phyloP scores from a whole-genome alignment of 805 yeast genomes.

The Tetrapisispora namnaoensis region DNA sequence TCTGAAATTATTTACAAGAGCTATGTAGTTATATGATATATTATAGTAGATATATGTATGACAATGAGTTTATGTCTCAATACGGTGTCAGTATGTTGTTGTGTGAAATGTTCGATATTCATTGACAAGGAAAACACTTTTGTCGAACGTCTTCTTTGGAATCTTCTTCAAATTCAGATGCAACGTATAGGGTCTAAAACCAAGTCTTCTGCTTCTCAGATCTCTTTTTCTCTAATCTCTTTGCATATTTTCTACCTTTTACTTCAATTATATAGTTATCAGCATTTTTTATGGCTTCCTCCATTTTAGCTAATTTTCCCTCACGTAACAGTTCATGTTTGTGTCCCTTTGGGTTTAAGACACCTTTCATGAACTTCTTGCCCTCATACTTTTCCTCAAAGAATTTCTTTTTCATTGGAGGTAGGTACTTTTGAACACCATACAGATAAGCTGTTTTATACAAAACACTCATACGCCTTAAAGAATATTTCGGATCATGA shows the following conservation, averaged over 20 bases:
- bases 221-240: constrained; percentile 36
- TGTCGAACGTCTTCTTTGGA: neutral
- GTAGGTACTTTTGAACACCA: constrained; percentile 73
- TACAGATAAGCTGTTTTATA: constrained; percentile 72
- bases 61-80: neutral
- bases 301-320: constrained; percentile 49
- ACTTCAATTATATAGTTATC: constrained; percentile 59
- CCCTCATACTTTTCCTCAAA: constrained; percentile 65
- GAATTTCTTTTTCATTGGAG: constrained; percentile 50
- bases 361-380: constrained; percentile 68
- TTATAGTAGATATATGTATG: neutral
- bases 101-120: neutral
- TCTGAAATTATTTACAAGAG: neutral
- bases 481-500: constrained; percentile 70
- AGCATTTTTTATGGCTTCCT: constrained; percentile 53
- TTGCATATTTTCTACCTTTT: constrained; percentile 45
- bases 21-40: neutral
- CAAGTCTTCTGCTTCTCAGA: constrained; percentile 7
- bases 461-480: constrained; percentile 73
- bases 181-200: neutral
- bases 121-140: no score
- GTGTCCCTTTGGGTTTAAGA: constrained; percentile 66
- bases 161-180: neutral
- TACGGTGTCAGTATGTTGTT: neutral
- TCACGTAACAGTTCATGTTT: constrained; percentile 64